Percentiles rank a stretch among this genome's conserved stretches.
Conservation (phyloP, 768 basidiomycete genomes). For the Crepidotus variabilis region DNA sequence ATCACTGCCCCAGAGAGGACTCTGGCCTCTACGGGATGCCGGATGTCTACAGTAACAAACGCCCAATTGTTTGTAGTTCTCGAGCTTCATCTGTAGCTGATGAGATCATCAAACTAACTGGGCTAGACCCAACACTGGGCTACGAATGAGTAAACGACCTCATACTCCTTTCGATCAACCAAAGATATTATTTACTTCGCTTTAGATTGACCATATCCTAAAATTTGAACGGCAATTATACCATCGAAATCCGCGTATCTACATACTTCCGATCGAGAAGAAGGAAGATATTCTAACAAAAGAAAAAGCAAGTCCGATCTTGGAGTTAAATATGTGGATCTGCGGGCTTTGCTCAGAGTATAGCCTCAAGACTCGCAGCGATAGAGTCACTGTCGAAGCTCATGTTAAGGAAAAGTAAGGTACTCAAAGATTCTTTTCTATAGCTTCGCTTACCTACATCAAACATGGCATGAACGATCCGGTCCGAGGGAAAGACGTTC, state of each 20-base stretch:
- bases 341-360: neutral
- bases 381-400: neutral
- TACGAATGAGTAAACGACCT: neutral
- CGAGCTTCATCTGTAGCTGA: neutral
- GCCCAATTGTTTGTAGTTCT: neutral
- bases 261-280: neutral
- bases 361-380: neutral
- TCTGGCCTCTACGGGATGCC: neutral
- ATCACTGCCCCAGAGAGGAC: neutral
- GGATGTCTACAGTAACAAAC: neutral
- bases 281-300: neutral
- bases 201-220: neutral
- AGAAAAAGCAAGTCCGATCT: neutral
- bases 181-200: neutral
- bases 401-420: neutral
- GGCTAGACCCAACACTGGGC: conserved; percentile 1
- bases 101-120: conserved; percentile 4
- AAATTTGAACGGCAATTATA: neutral
- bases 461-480: neutral
- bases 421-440: neutral
- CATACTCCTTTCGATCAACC: neutral
- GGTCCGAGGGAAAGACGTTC: neutral
- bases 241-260: neutral
- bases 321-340: neutral
- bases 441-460: neutral